Evolutionary conservation across 345 rosid genomes (phyloP), one percentile per base, ranked within the genome.

Genomic region (Hypericum androsaemum): DNA sequence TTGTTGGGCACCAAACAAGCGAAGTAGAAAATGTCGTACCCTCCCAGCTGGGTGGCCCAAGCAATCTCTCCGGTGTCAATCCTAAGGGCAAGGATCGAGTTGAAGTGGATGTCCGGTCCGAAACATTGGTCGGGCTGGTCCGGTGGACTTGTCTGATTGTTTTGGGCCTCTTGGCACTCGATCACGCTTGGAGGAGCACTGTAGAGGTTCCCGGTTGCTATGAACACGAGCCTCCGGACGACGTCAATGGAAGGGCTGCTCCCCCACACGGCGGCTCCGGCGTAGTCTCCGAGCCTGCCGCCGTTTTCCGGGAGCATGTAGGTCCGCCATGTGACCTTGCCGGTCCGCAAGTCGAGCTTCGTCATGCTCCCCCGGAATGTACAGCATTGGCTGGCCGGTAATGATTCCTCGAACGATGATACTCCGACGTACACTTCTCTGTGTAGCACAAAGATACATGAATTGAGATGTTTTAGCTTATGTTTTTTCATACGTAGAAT

Each of bases 211-310:
- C 72, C 65, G 0, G 80, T 71, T 40, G 47, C 81, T 3, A 64
- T 55, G 48, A 66, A 76, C 16, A 71, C 77, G 5, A 53, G 67
- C 28, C 64, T 39, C 64, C 84, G 57, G 17, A 0, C 16, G 2
- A 10, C 37, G 37, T 71, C 77, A 11, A 74, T 79, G 13, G 74
- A 50, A 8, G 81, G 81, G 60, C 76, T 71, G 70, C 85, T 79
- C 41, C 77, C 77, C 76, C 77, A 69, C 15, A 69, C 40, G 5
- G 76, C 73, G 7, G 72, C 79, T 41, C 79, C 74, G 0, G 81
- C 32, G 50, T 76, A 74, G 2, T 77, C 74, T 12, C 74, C 85
- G 8, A 42, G 6, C 5, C 52, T 51, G 32, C 79, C 68, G 16
- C 64, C 66, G 40, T 74, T 71, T n/a, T 79, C 77, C 0, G 76